Conservation (phyloP, 1,139 yeast species). For the Hansenula lynferdii region DNA sequence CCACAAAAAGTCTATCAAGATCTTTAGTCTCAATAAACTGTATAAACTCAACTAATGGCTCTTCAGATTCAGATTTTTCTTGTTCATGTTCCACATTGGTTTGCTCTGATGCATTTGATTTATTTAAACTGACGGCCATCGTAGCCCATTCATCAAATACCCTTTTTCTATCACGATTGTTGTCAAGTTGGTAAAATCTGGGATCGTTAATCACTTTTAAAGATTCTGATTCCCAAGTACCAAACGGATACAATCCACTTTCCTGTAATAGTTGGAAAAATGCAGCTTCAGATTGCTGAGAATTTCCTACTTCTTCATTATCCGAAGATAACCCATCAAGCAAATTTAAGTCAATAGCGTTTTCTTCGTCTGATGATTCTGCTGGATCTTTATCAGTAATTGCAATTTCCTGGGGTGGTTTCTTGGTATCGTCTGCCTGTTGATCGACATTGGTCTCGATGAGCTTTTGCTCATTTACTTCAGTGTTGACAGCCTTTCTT, state of each 20-base stretch:
- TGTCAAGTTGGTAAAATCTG: conserved; percentile 32
- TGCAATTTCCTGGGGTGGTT: not conserved
- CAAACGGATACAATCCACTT: conserved; percentile 32
- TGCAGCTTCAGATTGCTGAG: not conserved
- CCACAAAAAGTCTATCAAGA: conserved; percentile 34
- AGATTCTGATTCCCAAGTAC: conserved; percentile 45
- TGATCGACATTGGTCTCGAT: not conserved
- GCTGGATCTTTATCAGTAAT: not conserved
- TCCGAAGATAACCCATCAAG: conserved; percentile 9
- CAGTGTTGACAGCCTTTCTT: too few species aligned
- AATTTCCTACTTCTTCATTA: conserved; percentile 3
- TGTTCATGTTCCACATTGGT: conserved; percentile 4
- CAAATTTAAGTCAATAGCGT: conserved; percentile 15
- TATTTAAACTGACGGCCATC: not conserved
- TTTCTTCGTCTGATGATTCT: conserved; percentile 9
- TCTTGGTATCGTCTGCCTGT: conserved; percentile 6
- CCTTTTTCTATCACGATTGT: conserved; percentile 29
- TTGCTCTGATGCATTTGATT: not conserved
- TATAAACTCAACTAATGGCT: conserved; percentile 26
- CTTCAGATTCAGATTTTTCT: conserved; percentile 10
- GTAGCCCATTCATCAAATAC: conserved; percentile 40
- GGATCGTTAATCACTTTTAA: conserved; percentile 34
- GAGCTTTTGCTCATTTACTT: conserved; percentile 1
- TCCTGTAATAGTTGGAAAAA: conserved; percentile 28
- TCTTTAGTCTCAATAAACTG: conserved; percentile 27